Conservation (phyloP, 257 asterid genomes). For the Nicotiana knightiana region DNA sequence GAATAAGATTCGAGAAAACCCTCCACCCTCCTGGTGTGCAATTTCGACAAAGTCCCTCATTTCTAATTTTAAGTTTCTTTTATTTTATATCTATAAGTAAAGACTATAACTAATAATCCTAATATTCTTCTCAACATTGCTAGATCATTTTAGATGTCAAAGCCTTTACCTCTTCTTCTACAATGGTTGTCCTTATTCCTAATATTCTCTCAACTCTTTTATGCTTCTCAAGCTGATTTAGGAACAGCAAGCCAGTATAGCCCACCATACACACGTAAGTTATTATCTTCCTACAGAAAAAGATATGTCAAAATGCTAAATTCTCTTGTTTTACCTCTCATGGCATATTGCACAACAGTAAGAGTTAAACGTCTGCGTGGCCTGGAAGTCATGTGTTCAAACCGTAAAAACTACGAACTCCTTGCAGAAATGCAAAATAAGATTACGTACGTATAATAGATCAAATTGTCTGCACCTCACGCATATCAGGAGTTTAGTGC, state of each 20-base stretch:
- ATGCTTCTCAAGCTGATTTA: slow-evolving; percentile 43
- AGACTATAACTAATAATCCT: background rate
- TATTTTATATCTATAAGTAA: background rate
- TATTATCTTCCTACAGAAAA: background rate
- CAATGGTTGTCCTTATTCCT: slow-evolving; percentile 23
- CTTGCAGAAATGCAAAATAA: background rate
- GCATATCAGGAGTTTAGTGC: background rate
- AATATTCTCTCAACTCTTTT: slow-evolving; percentile 1
- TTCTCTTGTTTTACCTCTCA: background rate
- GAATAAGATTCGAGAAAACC: background rate
- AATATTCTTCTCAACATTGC: background rate
- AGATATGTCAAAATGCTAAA: background rate
- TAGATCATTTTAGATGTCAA: background rate
- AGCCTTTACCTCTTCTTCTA: slow-evolving; percentile 11
- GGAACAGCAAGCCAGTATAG: slow-evolving; percentile 61
- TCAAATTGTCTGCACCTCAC: too few species aligned
- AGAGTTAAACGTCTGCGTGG: background rate
- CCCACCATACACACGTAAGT: slow-evolving; percentile 77
- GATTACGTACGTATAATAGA: background rate
- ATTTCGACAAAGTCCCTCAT: background rate
- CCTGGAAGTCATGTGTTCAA: background rate
- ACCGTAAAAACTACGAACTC: background rate
- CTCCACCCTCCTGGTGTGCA: background rate
- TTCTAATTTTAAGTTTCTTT: background rate
- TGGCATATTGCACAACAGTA: background rate